These are phyloP conservation scores for Didymella segeticola DNA, from an alignment of 2,329 filamentous ascomycete species.

Conservation along the genomic window DNA sequence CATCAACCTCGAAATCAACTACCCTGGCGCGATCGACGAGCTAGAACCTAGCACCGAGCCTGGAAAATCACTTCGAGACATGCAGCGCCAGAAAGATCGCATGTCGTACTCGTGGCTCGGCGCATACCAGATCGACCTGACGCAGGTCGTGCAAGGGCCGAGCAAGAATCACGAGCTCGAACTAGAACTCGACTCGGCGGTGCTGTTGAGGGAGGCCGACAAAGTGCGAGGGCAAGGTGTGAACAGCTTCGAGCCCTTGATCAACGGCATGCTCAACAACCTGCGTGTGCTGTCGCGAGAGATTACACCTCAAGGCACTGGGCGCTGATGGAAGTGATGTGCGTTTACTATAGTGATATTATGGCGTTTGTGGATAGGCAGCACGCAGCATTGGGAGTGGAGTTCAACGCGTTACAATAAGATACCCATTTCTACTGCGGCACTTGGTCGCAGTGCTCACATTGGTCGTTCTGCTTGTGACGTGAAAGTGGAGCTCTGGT, in stretches of 20 bases:
- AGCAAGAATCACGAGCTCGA: slow-evolving; percentile 82
- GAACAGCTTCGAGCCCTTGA: slow-evolving; percentile 63
- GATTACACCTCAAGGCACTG: slow-evolving; percentile 31
- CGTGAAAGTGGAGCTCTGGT: slow-evolving; percentile 12
- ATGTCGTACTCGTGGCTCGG: slow-evolving; percentile 87
- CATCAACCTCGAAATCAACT: slow-evolving; percentile 92
- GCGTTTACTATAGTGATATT: slow-evolving; percentile 19
- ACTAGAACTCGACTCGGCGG: slow-evolving; percentile 71
- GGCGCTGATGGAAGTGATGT: slow-evolving; percentile 1
- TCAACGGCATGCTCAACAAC: slow-evolving; percentile 79
- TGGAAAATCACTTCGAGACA: slow-evolving; percentile 47
- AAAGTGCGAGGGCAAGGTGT: slow-evolving; percentile 60
- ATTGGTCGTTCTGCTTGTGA: slow-evolving; percentile 1
- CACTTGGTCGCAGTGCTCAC: slow-evolving; percentile 3
- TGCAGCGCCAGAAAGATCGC: slow-evolving; percentile 83
- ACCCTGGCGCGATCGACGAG: slow-evolving; percentile 67
- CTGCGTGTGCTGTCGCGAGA: slow-evolving; percentile 46
- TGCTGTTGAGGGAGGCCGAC: slow-evolving; percentile 71
- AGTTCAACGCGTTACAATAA: slow-evolving; percentile 35
- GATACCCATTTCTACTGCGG: slow-evolving; percentile 38
- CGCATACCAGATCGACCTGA: slow-evolving; percentile 86
- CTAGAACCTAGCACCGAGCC: slow-evolving; percentile 54
- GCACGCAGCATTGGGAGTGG: slow-evolving; percentile 26
- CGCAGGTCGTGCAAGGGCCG: slow-evolving; percentile 72
- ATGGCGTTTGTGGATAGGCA: slow-evolving; percentile 12